Base-by-base conservation (phyloP, 2,329 filamentous ascomycete species). In the Plectosphaerella cucumerina region DNA sequence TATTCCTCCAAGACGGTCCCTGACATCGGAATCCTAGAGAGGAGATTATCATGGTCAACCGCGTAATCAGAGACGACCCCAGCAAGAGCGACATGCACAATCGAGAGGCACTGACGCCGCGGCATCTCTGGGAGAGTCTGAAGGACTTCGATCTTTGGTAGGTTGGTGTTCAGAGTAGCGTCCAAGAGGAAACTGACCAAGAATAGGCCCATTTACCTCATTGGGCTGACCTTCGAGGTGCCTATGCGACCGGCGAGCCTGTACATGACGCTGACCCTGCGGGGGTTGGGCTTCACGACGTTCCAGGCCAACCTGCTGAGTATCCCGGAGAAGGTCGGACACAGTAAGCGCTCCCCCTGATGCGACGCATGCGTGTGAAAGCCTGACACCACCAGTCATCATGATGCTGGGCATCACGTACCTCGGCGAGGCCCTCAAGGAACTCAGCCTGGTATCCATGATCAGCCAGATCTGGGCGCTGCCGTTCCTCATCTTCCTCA, bases 231-330 rank as follows among this genome's bases (percentile, higher is more conserved):
- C 0, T 75, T 77, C 53, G 77, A 80, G 52, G 79, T 82, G 18
- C 83, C 83, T 0, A 70, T 69, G 35, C 62, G 64, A 0, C 71
- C 72, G 0, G 76, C 78, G 1, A 62, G 70, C 1, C 70, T 72
- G 15, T 86, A 86, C 53, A 70, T 87, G 5, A 83, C 84, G 0
- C 72, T 85, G 5, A 80, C 77, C 1, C 70, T 87, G 6, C 75
- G 76, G 44, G 67, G 70, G 2, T 68, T 86, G 0, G 84, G 76
- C 2, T 85, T 85, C 65, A 68, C 73, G 53, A 82, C 78, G 3
- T 84, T 88, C 62, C 67, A 81, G 20, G 75, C 82, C 2, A 88
- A 86, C 59, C 62, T 88, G 33, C 73, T 88, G 8, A 76, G 78
- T 2, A 86, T 87, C n/a, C 78, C 81, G 0, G 74, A 70, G 42